Base-by-base conservation (phyloP, 441 rosid species). In the Eutrema salsugineum region DNA sequence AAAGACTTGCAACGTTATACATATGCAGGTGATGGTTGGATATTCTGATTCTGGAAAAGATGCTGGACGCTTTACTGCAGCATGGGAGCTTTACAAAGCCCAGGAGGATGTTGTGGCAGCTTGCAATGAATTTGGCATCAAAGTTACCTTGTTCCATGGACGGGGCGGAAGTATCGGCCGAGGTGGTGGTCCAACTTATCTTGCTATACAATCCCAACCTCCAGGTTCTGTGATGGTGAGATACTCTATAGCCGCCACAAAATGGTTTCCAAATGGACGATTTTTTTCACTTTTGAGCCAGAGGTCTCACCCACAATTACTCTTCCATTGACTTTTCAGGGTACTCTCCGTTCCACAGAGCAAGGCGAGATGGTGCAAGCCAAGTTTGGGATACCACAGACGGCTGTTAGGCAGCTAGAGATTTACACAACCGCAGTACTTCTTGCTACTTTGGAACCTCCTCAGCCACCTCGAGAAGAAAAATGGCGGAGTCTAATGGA, bases 361-460 rank as follows among this genome's bases (percentile, higher is more conserved):
- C 97, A 94, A 87, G 98, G 98, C 66, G 98, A 94, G 84, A 94
- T 94, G 98, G 97, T 94, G 71, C 97, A 94, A 71, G 98, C 98
- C 35, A 94, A 94, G 80, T 94, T 94, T 75, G 98, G 98, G 55
- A 75, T 94, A 75, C 92, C 98, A 32, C 93, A 84, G 61, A 91
- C 93, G 2, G 97, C 98, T 8, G 91, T 91, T 35, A 88, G 98
- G 78, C 98, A 94, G 79, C 83, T 91, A 51, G 98, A 94, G 85
- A 85, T 94, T 72, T 94, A 86, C 85, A 94, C 98, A 66, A 94
- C 97, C 11, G 97, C 98, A 1, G 98, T 94, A 68, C 88, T 94
- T 28, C 96, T 94, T 46, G 87, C 98, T 63, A 91, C 98, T 39
- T 77, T 94, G 65, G 77, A 80, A 22, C 98, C 98, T 19, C 97